Base-by-base conservation (phyloP, 306 rosid species). In the Phaseolus lunatus region DNA sequence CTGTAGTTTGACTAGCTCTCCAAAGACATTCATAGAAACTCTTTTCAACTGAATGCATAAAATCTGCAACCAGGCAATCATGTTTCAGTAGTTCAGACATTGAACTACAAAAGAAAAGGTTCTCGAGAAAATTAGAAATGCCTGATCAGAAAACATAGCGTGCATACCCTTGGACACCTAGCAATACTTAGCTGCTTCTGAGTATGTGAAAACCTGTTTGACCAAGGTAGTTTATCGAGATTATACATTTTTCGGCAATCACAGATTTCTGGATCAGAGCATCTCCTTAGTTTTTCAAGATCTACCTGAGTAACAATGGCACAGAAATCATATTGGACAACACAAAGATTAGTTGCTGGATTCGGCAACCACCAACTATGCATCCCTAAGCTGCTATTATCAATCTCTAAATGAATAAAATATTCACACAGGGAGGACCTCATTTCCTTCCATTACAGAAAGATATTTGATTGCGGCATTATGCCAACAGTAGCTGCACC, bases 401-500 rank as follows among this genome's bases (percentile, higher is more conserved):
- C 29, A 33, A 41, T 62, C 59, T 63, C 78, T 16, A 70, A 69
- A 61, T 64, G 72, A 78, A 73, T 57, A 31, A 29, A 67, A 52
- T 29, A 68, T 48, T 52, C 44, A 72, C 67, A 65, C n/a, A 18
- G 44, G 54, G 78, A 39, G 19, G 77, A 94, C 98, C 94, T 94
- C 91, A 81, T 86, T 82, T 52, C 73, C 88, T 75, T 87, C 87
- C 70, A 79, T 63, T 53, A 92, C 24, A 33, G 91, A 78, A 80
- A 92, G 85, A 83, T 87, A 95, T 85, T 90, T 89, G 70, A 89
- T 81, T 59, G 90, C 97, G 14, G 95, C 92, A 52, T 80, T 78
- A 79, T 92, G 97, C 97, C 97, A 92, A 89, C 98, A 95, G 81
- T 75, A 73, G 89, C 67, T 82, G 86, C 97, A 92, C 78, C n/a